Base-by-base conservation (phyloP, 2,329 filamentous ascomycete genomes). In the Trichoderma atroviride region DNA sequence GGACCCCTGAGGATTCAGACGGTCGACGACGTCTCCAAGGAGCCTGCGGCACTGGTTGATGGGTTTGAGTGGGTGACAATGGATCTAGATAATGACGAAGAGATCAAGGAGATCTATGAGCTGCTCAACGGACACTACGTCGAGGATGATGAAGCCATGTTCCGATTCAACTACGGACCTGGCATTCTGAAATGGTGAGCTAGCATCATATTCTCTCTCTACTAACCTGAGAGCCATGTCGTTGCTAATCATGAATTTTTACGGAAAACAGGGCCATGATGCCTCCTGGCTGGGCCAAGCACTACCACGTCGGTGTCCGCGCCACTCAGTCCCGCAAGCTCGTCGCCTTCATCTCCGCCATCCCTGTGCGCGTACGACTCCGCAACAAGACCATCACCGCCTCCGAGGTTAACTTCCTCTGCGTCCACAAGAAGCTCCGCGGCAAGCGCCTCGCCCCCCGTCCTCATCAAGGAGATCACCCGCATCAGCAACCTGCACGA, bases 401-500 rank as follows among this genome's bases (percentile, higher is more conserved):
- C 74, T 94, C 92, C 60, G 96, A 99, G 80, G 96, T 99, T 82
- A 99, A 99, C 84, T 99, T 98, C 82, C 90, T 99, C 73, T 97
- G 94, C 77, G 91, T 99, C 68, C 96, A 99, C 86, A 98, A 98
- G 86, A 98, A 98, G 82, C 89, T 99, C 37, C 92, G 96, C 62
- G 89, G 92, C 69, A 97, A 98, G 84, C 91, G 96, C 66, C 88
- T 99, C 55, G 90, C 96, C 0, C 0, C 96, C 96, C 0, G 92
- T 98, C 2, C 88, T 99, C 65, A 99, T 99, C 84, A 97, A 97
- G 81, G 96, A 99, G 79, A 93, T 99, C 75, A 99, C 96, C 5
- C 91, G 96, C 59, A 88, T 94, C 72, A 97, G 93, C 84, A 96
- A 98, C 80, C 82, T 94, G 59, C 86, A 92, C 72, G 92, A 91